Evolutionary conservation across 345 rosid species (phyloP).

Genomic region (Brassica rapa): DNA sequence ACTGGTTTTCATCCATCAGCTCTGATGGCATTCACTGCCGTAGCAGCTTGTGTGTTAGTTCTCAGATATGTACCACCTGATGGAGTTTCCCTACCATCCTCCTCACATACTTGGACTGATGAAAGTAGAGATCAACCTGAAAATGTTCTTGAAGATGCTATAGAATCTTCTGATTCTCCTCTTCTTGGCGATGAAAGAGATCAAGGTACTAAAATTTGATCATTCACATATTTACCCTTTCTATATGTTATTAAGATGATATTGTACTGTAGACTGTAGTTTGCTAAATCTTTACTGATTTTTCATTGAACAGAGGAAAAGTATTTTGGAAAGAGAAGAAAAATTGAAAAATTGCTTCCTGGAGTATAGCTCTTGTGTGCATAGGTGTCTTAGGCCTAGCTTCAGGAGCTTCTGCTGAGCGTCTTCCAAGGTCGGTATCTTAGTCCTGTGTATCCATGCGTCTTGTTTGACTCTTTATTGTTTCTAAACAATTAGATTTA

Average conservation of each 20-base stretch:
- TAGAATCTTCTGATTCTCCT: slow-evolving; percentile 41
- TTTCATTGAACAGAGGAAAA: slow-evolving; percentile 40
- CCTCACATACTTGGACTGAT: slow-evolving; percentile 32
- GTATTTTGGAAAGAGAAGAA: slow-evolving; percentile 44
- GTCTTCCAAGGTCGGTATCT: slow-evolving; percentile 51
- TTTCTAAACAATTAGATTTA: not conserved
- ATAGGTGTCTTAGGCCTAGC: slow-evolving; percentile 56
- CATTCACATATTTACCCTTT: slow-evolving; percentile 1
- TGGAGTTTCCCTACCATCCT: slow-evolving; percentile 51
- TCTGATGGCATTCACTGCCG: slow-evolving; percentile 70
- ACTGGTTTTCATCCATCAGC: slow-evolving; percentile 43
- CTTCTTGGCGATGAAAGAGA: slow-evolving; percentile 42
- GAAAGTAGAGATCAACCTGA: not conserved
- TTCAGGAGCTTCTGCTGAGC: slow-evolving; percentile 54
- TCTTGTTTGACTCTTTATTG: not conserved
- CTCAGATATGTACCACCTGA: slow-evolving; percentile 70
- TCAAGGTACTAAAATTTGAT: slow-evolving; percentile 43
- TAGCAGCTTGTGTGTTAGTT: slow-evolving; percentile 61
- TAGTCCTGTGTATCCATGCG: not conserved
- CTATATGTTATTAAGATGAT: not conserved
- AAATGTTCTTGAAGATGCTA: slow-evolving; percentile 27
- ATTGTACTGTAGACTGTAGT: not conserved
- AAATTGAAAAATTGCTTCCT: slow-evolving; percentile 53
- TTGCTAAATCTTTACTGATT: not conserved
- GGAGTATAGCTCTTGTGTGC: slow-evolving; percentile 57